Evolutionary conservation across 1,284 basidiomycete genomes (phyloP), one percentile per base, ranked within the genome.

Genomic region (Caloboletus inedulis): DNA sequence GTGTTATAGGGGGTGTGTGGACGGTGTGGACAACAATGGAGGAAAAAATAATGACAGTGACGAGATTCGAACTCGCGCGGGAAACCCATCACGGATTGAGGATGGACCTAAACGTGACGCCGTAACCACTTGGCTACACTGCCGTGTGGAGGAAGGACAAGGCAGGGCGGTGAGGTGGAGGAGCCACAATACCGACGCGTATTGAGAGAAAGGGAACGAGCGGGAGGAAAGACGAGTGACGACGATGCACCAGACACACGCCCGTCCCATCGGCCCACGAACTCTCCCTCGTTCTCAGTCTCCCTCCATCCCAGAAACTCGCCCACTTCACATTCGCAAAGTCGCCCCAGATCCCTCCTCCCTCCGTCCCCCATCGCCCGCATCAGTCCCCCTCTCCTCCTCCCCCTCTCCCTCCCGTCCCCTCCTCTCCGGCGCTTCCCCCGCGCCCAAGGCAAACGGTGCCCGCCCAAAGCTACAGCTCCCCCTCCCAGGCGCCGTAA

Each of bases 71-170:
- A 78, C 77, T 79, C 77, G 78, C 77, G 77, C 75, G 78, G 77
- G 66, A 76, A 75, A 76, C 77, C 78, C 78, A 78, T 78, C 76
- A 78, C 77, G 77, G 77, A 70, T 70, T 70, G 59, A 65, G 52
- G 47, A 43, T 40, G 42, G 57, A 70, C 77, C 77, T 78, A 78
- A 78, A 78, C 77, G 76, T 78, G 76, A 78, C 77, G 78, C 77
- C 78, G 76, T 78, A 78, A 78, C 77, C 77, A 78, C 77, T 78
- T 78, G 78, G 77, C 78, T 78, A 78, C 77, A 78, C 75, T 79
- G 75, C 78, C 77, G 43, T 69, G 10, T 21, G 9, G 8, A 19
- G 1, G 1, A 6, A 3, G 0, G 0, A 6, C 19, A 5, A 1
- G 27, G 27, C 1, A 29, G 27, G 27, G 1, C 0, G 1, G 2